A percentile compares a stretch with the other conserved stretches of the same genome.
These are phyloP conservation scores for Alternaria angustiovoidea DNA, from an alignment of 2,329 filamentous ascomycete genomes.

Conservation along the genomic window DNA sequence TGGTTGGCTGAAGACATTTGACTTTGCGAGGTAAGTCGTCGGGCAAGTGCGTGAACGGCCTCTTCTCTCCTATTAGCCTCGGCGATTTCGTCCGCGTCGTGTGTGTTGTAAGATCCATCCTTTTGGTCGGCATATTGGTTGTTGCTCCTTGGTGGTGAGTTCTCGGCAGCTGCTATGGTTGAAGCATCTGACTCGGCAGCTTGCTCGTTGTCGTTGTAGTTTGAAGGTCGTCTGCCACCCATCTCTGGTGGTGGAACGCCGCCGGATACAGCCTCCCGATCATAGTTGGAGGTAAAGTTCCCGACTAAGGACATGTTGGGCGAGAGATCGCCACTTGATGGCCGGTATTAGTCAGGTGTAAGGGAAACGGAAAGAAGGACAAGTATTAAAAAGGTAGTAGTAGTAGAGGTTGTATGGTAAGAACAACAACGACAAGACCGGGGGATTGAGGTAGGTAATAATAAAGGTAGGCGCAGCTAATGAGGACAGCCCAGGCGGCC, in stretches of 20 bases:
- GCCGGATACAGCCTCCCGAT: constrained; percentile 48
- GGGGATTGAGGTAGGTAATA: constrained; percentile 19
- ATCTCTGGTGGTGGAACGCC: constrained; percentile 47
- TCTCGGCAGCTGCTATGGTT: constrained; percentile 41
- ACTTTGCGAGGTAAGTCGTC: constrained; percentile 52
- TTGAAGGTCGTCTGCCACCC: constrained; percentile 30
- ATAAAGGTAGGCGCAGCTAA: constrained; percentile 29
- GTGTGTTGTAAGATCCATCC: constrained; percentile 30
- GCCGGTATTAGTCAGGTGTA: constrained; percentile 6
- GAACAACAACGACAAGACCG: constrained; percentile 8
- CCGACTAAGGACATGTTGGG: constrained; percentile 54
- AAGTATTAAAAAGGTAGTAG: constrained; percentile 28
- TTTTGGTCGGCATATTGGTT: constrained; percentile 29
- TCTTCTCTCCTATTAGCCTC: constrained; percentile 42
- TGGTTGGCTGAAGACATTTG: constrained; percentile 49
- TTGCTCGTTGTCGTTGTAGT: constrained; percentile 22
- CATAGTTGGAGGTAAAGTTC: constrained; percentile 55
- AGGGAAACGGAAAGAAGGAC: constrained; percentile 6
- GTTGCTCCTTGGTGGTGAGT: constrained; percentile 34
- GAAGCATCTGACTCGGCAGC: constrained; percentile 43
- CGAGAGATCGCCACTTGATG: constrained; percentile 20
- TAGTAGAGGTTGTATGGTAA: constrained; percentile 16
- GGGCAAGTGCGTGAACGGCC: constrained; percentile 53
- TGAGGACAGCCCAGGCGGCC: constrained; percentile 20
- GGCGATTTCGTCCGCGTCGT: constrained; percentile 28